A percentile compares a stretch with the other conserved stretches of the same genome.
Evolutionary conservation across 1,139 yeast genomes (phyloP).

Genomic region (Hansenula lynferdii): DNA sequence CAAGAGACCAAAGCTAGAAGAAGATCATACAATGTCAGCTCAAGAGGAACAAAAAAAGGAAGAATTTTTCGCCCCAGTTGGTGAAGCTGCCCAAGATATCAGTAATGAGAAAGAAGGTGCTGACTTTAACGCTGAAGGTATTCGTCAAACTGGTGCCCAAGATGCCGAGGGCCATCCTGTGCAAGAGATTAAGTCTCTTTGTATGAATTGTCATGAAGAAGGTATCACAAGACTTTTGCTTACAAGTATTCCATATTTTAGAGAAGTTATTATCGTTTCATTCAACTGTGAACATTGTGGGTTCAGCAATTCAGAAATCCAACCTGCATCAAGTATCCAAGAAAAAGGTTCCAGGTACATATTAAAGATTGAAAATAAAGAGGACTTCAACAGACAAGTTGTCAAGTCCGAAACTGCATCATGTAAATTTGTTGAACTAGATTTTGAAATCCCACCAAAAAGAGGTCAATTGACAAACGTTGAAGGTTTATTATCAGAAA

Average conservation of each 20-base stretch:
- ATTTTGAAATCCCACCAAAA: conserved; percentile 92
- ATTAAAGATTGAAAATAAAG: conserved; percentile 62
- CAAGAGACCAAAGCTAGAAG: conserved; percentile 7
- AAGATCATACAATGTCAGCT: background rate
- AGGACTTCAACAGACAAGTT: conserved; percentile 84
- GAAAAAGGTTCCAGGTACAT: conserved; percentile 80
- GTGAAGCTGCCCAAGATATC: conserved; percentile 46
- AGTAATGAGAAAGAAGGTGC: conserved; percentile 20
- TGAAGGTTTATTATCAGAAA: conserved; percentile 83
- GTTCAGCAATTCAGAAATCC: conserved; percentile 86
- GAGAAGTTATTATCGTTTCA: conserved; percentile 92
- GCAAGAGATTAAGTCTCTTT: conserved; percentile 88
- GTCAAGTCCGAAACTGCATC: conserved; percentile 86
- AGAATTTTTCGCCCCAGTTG: conserved; percentile 51
- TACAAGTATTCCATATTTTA: conserved; percentile 87
- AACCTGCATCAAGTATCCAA: conserved; percentile 86
- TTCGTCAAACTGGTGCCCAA: conserved; percentile 53
- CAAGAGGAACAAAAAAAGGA: conserved; percentile 25
- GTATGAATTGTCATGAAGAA: conserved; percentile 90
- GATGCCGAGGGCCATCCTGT: conserved; percentile 96
- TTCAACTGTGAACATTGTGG: conserved; percentile 96
- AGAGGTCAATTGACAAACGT: conserved; percentile 90
- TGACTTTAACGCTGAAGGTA: conserved; percentile 29
- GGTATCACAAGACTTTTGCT: conserved; percentile 82
- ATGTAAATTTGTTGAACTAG: conserved; percentile 80